Percentiles rank a stretch among this genome's conserved stretches.
These are phyloP conservation scores for Buxus sempervirens DNA, from an alignment of 164 flowering plant genomes.

Conservation along the genomic window DNA sequence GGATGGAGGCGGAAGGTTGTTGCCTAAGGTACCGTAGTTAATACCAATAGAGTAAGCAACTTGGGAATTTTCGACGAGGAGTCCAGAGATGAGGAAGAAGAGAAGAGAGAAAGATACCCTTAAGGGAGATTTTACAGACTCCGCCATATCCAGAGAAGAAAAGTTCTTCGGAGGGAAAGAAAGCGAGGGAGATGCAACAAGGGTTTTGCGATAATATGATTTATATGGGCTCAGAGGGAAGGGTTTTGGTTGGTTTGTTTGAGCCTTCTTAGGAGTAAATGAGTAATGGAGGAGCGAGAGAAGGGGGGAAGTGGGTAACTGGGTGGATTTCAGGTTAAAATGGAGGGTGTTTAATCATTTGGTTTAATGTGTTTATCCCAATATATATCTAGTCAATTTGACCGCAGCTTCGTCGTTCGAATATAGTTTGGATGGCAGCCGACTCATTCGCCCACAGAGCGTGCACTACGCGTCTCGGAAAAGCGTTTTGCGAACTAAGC, in stretches of 20 bases:
- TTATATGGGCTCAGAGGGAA: neutral
- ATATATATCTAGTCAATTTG: too few relatives aligned
- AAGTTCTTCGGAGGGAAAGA: neutral
- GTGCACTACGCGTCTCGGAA: too few relatives aligned
- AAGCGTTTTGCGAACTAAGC: too few relatives aligned
- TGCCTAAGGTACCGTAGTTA: conserved; percentile 76
- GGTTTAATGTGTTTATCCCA: too few relatives aligned
- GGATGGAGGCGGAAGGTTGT: conserved; percentile 80
- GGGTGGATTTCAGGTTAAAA: neutral
- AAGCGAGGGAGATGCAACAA: neutral
- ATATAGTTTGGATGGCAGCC: too few relatives aligned
- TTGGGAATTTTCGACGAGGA: conserved; percentile 22
- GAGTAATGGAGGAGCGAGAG: neutral
- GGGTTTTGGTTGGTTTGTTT: neutral
- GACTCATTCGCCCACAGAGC: too few relatives aligned
- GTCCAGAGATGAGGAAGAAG: neutral
- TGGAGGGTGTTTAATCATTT: too few relatives aligned
- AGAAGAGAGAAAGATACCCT: neutral
- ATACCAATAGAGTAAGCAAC: conserved; percentile 54
- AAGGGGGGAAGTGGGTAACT: neutral
- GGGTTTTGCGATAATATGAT: neutral
- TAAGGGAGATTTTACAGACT: neutral
- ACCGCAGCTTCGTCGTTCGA: too few relatives aligned
- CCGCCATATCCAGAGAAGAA: neutral
- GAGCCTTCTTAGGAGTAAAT: too few relatives aligned